Evolutionary conservation across 1,284 basidiomycete species (phyloP), one percentile per base, ranked within the genome.

Genomic region (Schizophyllum commune): DNA sequence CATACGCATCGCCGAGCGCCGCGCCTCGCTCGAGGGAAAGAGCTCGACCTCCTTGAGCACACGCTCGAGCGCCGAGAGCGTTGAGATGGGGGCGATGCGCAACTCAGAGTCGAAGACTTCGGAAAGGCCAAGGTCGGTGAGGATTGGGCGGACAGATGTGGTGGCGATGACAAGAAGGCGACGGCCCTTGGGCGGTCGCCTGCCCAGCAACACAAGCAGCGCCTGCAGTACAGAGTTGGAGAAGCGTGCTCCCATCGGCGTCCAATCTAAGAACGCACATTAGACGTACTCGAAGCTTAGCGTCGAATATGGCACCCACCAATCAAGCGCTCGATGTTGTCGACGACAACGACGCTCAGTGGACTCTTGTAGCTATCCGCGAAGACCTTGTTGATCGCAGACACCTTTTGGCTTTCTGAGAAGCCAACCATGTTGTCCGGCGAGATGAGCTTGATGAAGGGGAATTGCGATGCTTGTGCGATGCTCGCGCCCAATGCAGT

Each of bases 341-440:
- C 97, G n/a, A 99, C 89, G 13, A 99, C 94, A 62, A 99, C 88
- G 11, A 98, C 92, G 71, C 95, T 98, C 67, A 97, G 71, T 3
- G 96, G 96, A 79, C 92, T 95, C 83, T 98, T 99, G 79, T 98
- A 97, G 66, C 93, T 94, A 75, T 99, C 97, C 63, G 84, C 83
- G 74, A 99, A 99, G 9, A 96, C 85, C 76, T 97, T 98, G 74
- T 88, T 92, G 68, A 99, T 91, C 7, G 95, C 86, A 1, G 88
- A 81, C 60, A 99, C 91, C 79, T 99, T 99, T 72, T 95, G 92
- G 13, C 81, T 73, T 71, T 99, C 97, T 22, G 86, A 86, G 75
- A 87, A 96, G 7, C 97, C 97, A 61, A 99, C 93, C 96, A 99
- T 98, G 68, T 84, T 90, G 70, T 99, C 97, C 0, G 97, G 94